Base-by-base conservation (phyloP, 495 filamentous ascomycete genomes). In the Penicillium cosmopolitanum region DNA sequence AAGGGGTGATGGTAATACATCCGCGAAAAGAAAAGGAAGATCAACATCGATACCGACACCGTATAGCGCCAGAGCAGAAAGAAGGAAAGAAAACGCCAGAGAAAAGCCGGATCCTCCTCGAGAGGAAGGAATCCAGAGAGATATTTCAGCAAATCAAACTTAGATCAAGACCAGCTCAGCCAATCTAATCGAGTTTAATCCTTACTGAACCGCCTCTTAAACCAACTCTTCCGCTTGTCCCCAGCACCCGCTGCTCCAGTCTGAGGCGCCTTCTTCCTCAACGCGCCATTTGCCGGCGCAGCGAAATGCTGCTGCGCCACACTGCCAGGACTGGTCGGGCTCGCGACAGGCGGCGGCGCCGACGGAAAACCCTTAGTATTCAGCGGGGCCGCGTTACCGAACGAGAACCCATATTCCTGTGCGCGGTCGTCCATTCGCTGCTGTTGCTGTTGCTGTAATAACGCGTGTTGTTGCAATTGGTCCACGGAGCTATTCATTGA, bases 401-500 rank as follows among this genome's bases (percentile, higher is more conserved):
- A 82, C 47, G 68, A 76, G 60, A 79, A 82, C 5, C 84, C 85
- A 62, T 88, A 87, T 50, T 87, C 85, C 5, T 77, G 68, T 12
- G 82, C 78, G n/a, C 73, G 75, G 66, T 87, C 83, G 4, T 76
- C 65, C 2, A 67, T 58, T 9, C 68, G 73, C 60, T 71, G 71
- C 65, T 68, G 36, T 12, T 38, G 36, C 36, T 75, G 73, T 52
- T 72, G 71, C 64, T 69, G 64, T 40, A 73, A 70, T 52, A 85
- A 77, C 31, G 48, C 56, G 10, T 81, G 75, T 54, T 86, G 82
- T 44, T 84, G 81, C 23, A 86, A 74, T 51, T 90, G 87, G 61
- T 96, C 91, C 55, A 93, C 82, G 4, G 91, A 96, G 75, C 90
- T 96, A 74, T 96, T 96, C 58, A 96, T 86, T 58, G 91, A 95